A percentile compares a stretch with the other conserved stretches of the same genome.
Evolutionary conservation across 2,329 filamentous ascomycete genomes (phyloP).

Genomic region (Botrytis cinerea): DNA sequence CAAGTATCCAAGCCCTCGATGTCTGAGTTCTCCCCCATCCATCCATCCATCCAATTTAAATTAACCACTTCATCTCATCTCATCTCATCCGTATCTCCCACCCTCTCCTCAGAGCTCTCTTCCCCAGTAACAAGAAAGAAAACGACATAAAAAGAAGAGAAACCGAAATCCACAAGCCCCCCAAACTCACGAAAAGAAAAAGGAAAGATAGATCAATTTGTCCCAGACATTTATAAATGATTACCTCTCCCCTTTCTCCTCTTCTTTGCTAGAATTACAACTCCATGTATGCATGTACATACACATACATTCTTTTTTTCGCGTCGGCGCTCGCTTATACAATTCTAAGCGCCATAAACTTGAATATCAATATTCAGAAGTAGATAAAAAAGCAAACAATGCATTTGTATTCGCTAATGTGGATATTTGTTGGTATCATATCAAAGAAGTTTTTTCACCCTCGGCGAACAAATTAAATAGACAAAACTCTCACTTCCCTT

Average conservation of each 20-base stretch:
- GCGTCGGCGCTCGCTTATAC: neutral
- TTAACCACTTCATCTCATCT: neutral
- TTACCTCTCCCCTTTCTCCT: neutral
- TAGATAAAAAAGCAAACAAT: neutral
- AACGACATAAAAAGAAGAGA: neutral
- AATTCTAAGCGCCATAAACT: neutral
- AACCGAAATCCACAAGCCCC: neutral
- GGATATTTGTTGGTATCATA: conserved; percentile 19
- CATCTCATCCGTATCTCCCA: neutral
- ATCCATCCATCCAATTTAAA: neutral
- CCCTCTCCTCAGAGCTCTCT: neutral
- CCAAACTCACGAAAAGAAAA: neutral
- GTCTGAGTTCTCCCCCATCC: neutral
- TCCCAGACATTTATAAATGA: neutral
- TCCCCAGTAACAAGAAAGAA: neutral
- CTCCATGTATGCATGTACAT: neutral
- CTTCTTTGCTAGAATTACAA: neutral
- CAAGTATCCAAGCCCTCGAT: neutral
- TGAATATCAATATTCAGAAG: neutral
- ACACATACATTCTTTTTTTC: neutral
- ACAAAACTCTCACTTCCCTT: neutral
- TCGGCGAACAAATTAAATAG: conserved; percentile 2
- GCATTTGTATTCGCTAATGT: conserved; percentile 14
- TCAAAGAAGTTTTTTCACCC: conserved; percentile 2
- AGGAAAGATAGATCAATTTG: neutral